Evolutionary conservation across 441 rosid genomes (phyloP).

Genomic region (Arabidopsis hybrid): DNA sequence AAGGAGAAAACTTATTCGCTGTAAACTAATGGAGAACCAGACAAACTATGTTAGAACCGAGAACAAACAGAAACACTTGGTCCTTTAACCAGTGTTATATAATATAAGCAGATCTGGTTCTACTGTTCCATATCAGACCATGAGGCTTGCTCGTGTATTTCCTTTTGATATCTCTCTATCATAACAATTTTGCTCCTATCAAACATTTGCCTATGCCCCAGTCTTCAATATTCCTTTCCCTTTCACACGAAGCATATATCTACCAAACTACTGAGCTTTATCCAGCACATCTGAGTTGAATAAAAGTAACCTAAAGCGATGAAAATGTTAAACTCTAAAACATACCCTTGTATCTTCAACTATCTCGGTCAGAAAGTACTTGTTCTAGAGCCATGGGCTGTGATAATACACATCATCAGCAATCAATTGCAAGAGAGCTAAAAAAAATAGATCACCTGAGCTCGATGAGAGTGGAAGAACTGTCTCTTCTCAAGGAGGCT

Average conservation of each 20-base stretch:
- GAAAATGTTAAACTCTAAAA: conserved; percentile 23
- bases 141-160: conserved; percentile 28
- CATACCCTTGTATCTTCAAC: conserved; percentile 95
- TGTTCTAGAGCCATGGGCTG: conserved; percentile 95
- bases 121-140: conserved; percentile 19
- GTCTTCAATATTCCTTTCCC: conserved; percentile 13
- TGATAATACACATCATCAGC: conserved; percentile 33
- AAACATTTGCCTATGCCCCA: background rate
- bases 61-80: conserved; percentile 10
- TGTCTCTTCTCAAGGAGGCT: conserved; percentile 87
- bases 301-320: conserved; percentile 7
- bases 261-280: conserved; percentile 29
- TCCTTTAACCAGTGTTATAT: conserved; percentile 11
- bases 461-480: conserved; percentile 98
- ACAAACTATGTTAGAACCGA: conserved; percentile 5
- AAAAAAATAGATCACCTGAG: conserved; percentile 67
- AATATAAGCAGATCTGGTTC: conserved; percentile 21
- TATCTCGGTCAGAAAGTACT: conserved; percentile 89
- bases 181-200: conserved; percentile 14
- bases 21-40: background rate
- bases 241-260: conserved; percentile 10
- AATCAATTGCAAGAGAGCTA: conserved; percentile 17
- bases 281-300: conserved; percentile 10
- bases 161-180: conserved; percentile 15
- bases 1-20: background rate